Percentiles rank a stretch among this genome's conserved stretches.
Conservation (phyloP, 106 monocot genomes). For the Chionographis japonica region DNA sequence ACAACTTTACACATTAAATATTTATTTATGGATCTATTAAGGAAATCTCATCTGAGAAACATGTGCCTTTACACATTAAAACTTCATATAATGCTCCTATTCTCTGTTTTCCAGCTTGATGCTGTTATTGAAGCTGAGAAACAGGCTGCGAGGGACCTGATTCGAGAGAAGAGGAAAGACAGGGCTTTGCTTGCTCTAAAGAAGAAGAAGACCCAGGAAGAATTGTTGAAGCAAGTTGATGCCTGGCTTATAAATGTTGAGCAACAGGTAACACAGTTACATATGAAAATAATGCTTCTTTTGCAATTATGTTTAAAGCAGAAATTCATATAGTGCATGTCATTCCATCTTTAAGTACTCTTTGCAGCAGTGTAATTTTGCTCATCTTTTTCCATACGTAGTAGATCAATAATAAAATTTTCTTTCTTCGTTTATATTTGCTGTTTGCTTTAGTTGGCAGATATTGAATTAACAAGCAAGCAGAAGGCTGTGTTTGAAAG, state of each 20-base stretch:
- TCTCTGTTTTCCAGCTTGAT: slow-evolving; percentile 49
- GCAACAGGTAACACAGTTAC: slow-evolving; percentile 54
- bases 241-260: slow-evolving; percentile 89
- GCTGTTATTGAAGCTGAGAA: slow-evolving; percentile 93
- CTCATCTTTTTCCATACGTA: no score
- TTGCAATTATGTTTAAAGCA: background rate
- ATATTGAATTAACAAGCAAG: slow-evolving; percentile 84
- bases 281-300: no score
- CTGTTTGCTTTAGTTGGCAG: slow-evolving; percentile 61
- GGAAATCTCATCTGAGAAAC: no score
- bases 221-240: slow-evolving; percentile 84
- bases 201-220: slow-evolving; percentile 96
- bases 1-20: no score
- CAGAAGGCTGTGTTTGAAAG: slow-evolving; percentile 94
- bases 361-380: no score
- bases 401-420: background rate
- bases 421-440: background rate
- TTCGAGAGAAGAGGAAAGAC: slow-evolving; percentile 82
- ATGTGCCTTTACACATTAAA: no score
- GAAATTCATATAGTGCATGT: no score
- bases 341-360: no score
- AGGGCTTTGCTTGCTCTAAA: slow-evolving; percentile 86
- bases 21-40: no score
- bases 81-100: no score
- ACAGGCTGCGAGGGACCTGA: slow-evolving; percentile 73